A percentile compares a stretch with the other conserved stretches of the same genome.
Evolutionary conservation across 768 basidiomycete genomes (phyloP).

Genomic region (Boletus coccyginus): DNA sequence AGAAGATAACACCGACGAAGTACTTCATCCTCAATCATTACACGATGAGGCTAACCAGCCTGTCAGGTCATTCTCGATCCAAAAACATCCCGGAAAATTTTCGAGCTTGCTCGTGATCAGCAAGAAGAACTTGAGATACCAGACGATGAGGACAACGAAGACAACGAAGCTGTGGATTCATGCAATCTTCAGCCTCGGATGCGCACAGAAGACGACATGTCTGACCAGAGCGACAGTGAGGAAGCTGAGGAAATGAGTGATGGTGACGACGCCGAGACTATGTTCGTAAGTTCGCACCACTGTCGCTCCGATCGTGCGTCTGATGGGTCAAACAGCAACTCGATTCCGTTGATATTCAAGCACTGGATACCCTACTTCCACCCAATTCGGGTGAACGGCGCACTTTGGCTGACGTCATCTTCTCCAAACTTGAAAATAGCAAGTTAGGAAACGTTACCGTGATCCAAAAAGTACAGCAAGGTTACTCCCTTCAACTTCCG

Average conservation of each 20-base stretch:
- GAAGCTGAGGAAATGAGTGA: conserved; percentile 16
- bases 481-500: conserved; percentile 27
- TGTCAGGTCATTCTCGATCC: conserved; percentile 68
- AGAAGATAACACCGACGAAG: conserved; percentile 62
- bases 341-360: conserved; percentile 84
- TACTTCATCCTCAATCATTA: conserved; percentile 26
- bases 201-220: conserved; percentile 45
- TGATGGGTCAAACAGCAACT: conserved; percentile 58
- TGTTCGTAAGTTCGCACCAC: conserved; percentile 46
- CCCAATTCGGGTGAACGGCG: conserved; percentile 70
- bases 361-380: conserved; percentile 80
- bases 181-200: conserved; percentile 25
- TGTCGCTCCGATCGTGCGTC: conserved; percentile 2
- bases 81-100: conserved; percentile 81
- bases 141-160: conserved; percentile 52
- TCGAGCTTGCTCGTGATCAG: conserved; percentile 90
- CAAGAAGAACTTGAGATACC: conserved; percentile 81
- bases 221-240: conserved; percentile 53
- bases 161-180: conserved; percentile 28
- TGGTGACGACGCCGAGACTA: conserved; percentile 50
- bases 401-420: conserved; percentile 96
- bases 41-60: conserved; percentile 1
- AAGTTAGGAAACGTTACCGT: conserved; percentile 52
- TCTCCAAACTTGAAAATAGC: conserved; percentile 80
- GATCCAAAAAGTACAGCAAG: conserved; percentile 61